Evolutionary conservation across 2,329 filamentous ascomycete genomes (phyloP), one percentile per base, ranked within the genome.

Genomic region (Xylariaceae sp.): DNA sequence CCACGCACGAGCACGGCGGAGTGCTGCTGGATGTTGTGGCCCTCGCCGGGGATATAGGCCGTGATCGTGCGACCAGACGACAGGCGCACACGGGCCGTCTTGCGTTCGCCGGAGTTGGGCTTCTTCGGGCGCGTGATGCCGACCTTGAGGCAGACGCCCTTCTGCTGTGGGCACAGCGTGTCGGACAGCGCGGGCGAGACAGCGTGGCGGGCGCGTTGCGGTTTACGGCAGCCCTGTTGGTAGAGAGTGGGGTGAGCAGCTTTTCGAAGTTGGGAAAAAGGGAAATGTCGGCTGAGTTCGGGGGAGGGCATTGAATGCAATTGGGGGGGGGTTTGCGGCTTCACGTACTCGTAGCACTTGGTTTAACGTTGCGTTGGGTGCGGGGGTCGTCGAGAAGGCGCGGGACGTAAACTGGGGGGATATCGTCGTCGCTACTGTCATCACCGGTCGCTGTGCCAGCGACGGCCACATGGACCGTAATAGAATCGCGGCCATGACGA

Each of bases 1-100:
- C 94, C 94, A 62, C 94, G 81, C n/a, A 99, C 91, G 62, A 97
- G 78, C 53, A 99, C 94, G 46, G 99, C 94, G 66, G 88, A 95
- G 78, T 99, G 95, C 80, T 97, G 94, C 79, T 97, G 92, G 62
- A 97, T 91, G 73, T 97, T 99, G 76, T 99, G 94, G 47, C 94
- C 92, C 81, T 97, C 92, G 50, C 94, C 94, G 35, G 91, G 91
- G 68, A 99, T 96, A 76, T 96, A 97, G 30, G 89, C 89, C 56
- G 90, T 96, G 60, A 99, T 80, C 56, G 95, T 81, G 69, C 85
- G 89, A 53, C 94, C 94, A 60, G 84, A 91, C 57, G 88, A 94
- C 70, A 99, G 77, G 64, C 91, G 80, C 26, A 99, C 87, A 78
- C 92, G 89, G 2, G 92, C 92, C 55, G 90, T 94, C 79, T 99